These are phyloP conservation scores for Annulohypoxylon bovei DNA, from an alignment of 495 filamentous ascomycete genomes.

Conservation along the genomic window DNA sequence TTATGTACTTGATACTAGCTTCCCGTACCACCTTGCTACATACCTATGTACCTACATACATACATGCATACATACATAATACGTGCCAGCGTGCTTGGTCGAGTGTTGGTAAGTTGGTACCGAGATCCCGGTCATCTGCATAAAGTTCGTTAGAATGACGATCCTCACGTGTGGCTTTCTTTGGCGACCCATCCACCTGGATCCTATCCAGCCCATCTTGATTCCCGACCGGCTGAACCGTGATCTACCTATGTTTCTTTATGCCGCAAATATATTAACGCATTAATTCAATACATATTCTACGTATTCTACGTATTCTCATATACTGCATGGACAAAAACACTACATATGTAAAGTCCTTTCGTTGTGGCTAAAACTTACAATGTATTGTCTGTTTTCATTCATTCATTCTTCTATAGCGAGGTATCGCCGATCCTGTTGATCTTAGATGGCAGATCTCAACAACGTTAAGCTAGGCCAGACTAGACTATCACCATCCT, in stretches of 20 bases:
- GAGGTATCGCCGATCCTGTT: too few species aligned
- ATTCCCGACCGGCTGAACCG: slow-evolving; percentile 29
- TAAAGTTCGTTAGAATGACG: slow-evolving; percentile 30
- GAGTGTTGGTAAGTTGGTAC: slow-evolving; percentile 14
- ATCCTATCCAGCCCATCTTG: slow-evolving; percentile 4
- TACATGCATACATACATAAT: not conserved
- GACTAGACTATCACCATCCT: too few species aligned
- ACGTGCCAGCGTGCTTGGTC: slow-evolving; percentile 1
- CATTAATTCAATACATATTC: not conserved
- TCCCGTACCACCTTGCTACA: not conserved
- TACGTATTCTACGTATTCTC: not conserved
- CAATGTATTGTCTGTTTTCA: too few species aligned
- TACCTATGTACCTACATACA: not conserved
- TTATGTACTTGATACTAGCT: slow-evolving; percentile 1
- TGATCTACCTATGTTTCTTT: slow-evolving; percentile 2
- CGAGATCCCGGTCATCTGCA: slow-evolving; percentile 15
- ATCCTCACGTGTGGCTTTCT: slow-evolving; percentile 37
- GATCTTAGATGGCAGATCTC: too few species aligned
- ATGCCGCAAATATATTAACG: slow-evolving; percentile 10
- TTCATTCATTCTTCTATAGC: too few species aligned
- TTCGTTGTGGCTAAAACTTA: too few species aligned
- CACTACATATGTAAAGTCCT: not conserved
- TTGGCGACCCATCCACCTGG: slow-evolving; percentile 28
- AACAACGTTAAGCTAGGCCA: too few species aligned
- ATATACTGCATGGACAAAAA: not conserved